Percentiles rank a stretch among this genome's conserved stretches.
Evolutionary conservation across 2,329 filamentous ascomycete genomes (phyloP).

Genomic region (Chaetothyriales sp.): DNA sequence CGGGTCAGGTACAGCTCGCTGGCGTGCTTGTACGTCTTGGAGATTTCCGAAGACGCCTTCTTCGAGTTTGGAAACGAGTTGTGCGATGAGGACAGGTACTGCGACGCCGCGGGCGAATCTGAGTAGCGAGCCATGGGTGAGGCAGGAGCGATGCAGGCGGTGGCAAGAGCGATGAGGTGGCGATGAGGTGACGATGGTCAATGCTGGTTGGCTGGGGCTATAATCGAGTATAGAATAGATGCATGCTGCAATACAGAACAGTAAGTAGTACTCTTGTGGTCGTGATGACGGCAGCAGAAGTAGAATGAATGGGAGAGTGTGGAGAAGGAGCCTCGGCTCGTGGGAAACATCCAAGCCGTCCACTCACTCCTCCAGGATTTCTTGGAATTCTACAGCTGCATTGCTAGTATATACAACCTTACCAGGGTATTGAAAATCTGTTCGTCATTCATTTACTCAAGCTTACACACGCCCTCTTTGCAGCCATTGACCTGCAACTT

Average conservation of each 20-base stretch:
- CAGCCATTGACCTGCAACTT: slow-evolving; percentile 47
- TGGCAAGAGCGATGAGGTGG: background rate
- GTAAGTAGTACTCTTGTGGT: background rate
- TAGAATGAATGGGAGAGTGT: background rate
- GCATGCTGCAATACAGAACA: background rate
- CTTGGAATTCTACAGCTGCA: too few species aligned
- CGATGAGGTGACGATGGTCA: too few species aligned
- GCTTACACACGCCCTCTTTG: slow-evolving; percentile 33
- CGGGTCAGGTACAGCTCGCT: slow-evolving; percentile 91
- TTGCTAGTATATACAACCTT: too few species aligned
- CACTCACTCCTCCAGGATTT: too few species aligned
- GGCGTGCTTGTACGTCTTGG: slow-evolving; percentile 85
- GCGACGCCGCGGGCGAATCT: slow-evolving; percentile 31
- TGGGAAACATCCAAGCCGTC: background rate
- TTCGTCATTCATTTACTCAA: background rate
- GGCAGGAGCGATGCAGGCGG: background rate
- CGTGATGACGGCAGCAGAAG: background rate
- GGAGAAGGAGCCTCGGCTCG: background rate
- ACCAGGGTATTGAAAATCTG: too few species aligned
- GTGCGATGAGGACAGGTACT: slow-evolving; percentile 51
- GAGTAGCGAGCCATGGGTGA: slow-evolving; percentile 16
- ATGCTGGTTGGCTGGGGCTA: background rate
- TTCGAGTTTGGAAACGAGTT: slow-evolving; percentile 51
- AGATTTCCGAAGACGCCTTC: slow-evolving; percentile 46
- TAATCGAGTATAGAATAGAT: background rate